Conservation (phyloP, 208 protist species). For the Trypanosomatidae sp. region DNA sequence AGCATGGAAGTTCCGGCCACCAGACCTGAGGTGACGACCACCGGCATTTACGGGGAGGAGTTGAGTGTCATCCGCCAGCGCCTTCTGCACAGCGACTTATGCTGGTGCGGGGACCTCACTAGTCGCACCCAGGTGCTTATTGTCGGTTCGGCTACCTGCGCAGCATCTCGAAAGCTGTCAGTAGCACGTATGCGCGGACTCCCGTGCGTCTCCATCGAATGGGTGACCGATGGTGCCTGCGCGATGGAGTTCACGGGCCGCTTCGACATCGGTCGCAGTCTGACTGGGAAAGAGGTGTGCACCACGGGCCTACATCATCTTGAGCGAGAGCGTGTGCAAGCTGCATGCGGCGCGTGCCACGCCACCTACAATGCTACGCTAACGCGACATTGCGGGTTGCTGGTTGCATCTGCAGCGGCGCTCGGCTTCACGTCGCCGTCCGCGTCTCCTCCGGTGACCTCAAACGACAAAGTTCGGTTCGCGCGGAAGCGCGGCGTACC, state of each 20-base stretch:
- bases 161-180: constrained; percentile 37
- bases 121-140: constrained; percentile 47
- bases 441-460: not conserved
- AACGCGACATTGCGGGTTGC: constrained; percentile 35
- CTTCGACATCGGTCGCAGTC: constrained; percentile 36
- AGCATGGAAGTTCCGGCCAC: constrained; percentile 33
- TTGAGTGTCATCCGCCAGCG: constrained; percentile 35
- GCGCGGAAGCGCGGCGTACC: constrained; percentile 31
- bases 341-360: constrained; percentile 20
- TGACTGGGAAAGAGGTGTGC: constrained; percentile 48
- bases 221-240: constrained; percentile 49
- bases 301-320: constrained; percentile 33
- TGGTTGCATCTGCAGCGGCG: constrained; percentile 32
- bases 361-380: constrained; percentile 41
- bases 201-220: constrained; percentile 56
- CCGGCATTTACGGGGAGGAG: constrained; percentile 51
- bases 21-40: constrained; percentile 58
- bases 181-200: constrained; percentile 44
- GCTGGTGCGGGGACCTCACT: constrained; percentile 43
- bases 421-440: constrained; percentile 8
- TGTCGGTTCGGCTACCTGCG: constrained; percentile 27
- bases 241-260: constrained; percentile 20
- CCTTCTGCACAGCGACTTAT: constrained; percentile 26
- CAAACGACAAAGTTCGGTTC: constrained; percentile 33
- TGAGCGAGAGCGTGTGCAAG: constrained; percentile 32